These are phyloP conservation scores for Sarocladium kiliense DNA, from an alignment of 2,329 filamentous ascomycete genomes.

Conservation along the genomic window DNA sequence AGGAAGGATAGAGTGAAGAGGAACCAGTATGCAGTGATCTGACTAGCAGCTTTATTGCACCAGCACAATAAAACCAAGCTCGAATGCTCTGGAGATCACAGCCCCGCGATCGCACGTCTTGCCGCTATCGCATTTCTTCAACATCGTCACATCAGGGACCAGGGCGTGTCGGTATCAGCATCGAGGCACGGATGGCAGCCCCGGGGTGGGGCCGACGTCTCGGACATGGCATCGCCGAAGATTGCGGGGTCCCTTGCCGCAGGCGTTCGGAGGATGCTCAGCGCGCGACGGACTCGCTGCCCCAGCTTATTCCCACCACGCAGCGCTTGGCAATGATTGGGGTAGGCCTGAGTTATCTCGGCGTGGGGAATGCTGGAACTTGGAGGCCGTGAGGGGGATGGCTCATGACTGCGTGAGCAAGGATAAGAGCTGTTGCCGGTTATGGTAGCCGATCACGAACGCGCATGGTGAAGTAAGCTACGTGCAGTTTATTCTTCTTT, in stretches of 20 bases:
- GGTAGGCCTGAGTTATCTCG: not conserved
- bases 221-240: not conserved
- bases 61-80: no score
- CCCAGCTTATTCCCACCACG: no score
- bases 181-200: not conserved
- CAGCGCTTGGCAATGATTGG: not conserved
- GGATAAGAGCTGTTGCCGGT: not conserved
- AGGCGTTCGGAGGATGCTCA: not conserved
- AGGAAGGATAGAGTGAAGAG: not conserved
- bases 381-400: not conserved
- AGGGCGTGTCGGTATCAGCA: not conserved
- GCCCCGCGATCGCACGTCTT: not conserved
- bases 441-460: not conserved
- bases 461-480: no score
- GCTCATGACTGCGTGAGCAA: not conserved
- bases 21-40: not conserved
- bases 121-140: not conserved
- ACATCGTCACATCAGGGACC: not conserved
- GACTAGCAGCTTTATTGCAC: not conserved
- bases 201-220: constrained; percentile 1
- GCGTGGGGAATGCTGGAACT: not conserved
- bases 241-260: not conserved
- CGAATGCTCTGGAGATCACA: no score
- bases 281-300: not conserved
- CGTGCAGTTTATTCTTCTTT: not conserved